These are phyloP conservation scores for Colletotrichum camelliae DNA, from an alignment of 2,329 filamentous ascomycete species.

Conservation along the genomic window DNA sequence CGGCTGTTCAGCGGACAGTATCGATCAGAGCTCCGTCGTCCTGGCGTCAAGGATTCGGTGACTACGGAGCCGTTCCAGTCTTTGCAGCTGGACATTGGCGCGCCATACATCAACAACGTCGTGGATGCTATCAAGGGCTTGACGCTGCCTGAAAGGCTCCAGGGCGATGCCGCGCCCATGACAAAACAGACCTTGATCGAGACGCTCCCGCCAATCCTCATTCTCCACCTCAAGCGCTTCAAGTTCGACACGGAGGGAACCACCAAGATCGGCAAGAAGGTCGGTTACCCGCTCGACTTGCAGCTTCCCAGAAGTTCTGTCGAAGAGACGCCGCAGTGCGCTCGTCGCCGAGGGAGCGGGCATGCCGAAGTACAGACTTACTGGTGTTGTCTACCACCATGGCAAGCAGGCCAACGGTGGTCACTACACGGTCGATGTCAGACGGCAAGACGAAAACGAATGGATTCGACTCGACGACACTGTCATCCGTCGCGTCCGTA, in stretches of 20 bases:
- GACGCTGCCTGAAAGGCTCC: conserved; percentile 82
- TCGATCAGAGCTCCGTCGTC: conserved; percentile 86
- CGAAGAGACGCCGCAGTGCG: conserved; percentile 73
- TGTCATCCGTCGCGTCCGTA: conserved; percentile 80
- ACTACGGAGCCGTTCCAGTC: conserved; percentile 94
- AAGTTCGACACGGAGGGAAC: conserved; percentile 91
- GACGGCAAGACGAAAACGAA: conserved; percentile 90
- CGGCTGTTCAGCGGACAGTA: conserved; percentile 94
- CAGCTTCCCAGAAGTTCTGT: conserved; percentile 91
- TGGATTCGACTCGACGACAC: conserved; percentile 98
- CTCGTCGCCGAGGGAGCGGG: conserved; percentile 68
- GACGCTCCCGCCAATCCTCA: conserved; percentile 86
- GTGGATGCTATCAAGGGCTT: conserved; percentile 87
- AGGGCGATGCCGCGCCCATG: conserved; percentile 75
- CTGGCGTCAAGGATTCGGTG: conserved; percentile 87
- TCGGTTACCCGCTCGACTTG: conserved; percentile 92
- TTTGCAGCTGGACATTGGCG: conserved; percentile 91
- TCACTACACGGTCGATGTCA: conserved; percentile 97
- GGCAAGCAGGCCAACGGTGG: conserved; percentile 95
- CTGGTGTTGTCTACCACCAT: conserved; percentile 94
- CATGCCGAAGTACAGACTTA: conserved; percentile 84
- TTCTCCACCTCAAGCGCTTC: conserved; percentile 96
- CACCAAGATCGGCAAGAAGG: conserved; percentile 98
- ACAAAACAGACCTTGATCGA: conserved; percentile 97
- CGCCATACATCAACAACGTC: conserved; percentile 86